These are phyloP conservation scores for Lactarius pseudohatsudake DNA, from an alignment of 768 basidiomycete species.

Conservation along the genomic window DNA sequence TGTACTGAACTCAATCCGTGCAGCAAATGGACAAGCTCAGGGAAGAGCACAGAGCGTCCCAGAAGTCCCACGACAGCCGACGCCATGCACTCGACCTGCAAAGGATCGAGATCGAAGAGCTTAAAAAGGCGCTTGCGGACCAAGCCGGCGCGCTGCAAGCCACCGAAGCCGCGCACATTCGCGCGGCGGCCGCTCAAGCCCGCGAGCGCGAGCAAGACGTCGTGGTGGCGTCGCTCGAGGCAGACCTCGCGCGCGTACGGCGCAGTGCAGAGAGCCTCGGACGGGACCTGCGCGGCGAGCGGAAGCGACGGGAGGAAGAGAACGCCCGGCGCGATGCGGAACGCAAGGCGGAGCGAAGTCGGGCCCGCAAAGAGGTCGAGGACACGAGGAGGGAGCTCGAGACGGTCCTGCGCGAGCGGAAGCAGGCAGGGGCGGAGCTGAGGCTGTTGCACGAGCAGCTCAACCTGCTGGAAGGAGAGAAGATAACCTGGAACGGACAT, in stretches of 20 bases:
- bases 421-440: slow-evolving; percentile 66
- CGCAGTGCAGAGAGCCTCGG: slow-evolving; percentile 78
- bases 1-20: background rate
- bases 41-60: slow-evolving; percentile 57
- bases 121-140: slow-evolving; percentile 62
- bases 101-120: slow-evolving; percentile 70
- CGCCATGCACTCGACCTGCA: slow-evolving; percentile 74
- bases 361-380: slow-evolving; percentile 35
- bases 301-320: slow-evolving; percentile 63
- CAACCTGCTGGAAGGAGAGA: slow-evolving; percentile 32
- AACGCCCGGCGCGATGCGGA: slow-evolving; percentile 47
- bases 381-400: slow-evolving; percentile 29
- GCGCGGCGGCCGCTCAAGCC: slow-evolving; percentile 41
- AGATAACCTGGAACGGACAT: slow-evolving; percentile 61
- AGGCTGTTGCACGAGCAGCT: slow-evolving; percentile 44
- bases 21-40: slow-evolving; percentile 64
- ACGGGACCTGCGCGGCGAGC: slow-evolving; percentile 67
- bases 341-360: slow-evolving; percentile 51
- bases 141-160: slow-evolving; percentile 63
- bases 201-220: slow-evolving; percentile 62
- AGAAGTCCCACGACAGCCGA: slow-evolving; percentile 66
- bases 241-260: slow-evolving; percentile 72
- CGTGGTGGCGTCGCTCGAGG: slow-evolving; percentile 66
- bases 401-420: slow-evolving; percentile 61
- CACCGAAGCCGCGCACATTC: slow-evolving; percentile 62